Conservation (phyloP, 768 basidiomycete genomes). For the Phylloporus rhodoxanthus region DNA sequence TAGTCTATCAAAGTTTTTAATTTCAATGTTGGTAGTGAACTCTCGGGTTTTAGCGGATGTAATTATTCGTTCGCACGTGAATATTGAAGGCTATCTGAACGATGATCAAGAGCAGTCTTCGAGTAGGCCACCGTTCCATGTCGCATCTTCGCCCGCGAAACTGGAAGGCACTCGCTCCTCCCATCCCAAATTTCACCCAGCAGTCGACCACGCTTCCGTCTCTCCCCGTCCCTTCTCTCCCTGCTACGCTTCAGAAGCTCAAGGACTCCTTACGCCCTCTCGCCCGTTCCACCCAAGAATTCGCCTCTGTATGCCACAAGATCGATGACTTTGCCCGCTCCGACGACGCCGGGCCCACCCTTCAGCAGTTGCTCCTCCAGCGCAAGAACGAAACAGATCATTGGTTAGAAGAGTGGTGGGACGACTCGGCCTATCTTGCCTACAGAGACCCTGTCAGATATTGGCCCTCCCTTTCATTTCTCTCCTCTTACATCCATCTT, state of each 20-base stretch:
- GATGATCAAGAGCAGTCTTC: background rate
- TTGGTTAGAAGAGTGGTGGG: slow-evolving; percentile 97
- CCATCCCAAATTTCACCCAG: slow-evolving; percentile 57
- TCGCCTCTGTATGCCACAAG: slow-evolving; percentile 45
- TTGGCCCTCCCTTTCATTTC: background rate
- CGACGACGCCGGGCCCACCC: slow-evolving; percentile 39
- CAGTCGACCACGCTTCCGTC: slow-evolving; percentile 54
- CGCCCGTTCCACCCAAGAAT: slow-evolving; percentile 58
- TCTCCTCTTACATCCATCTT: slow-evolving; percentile 2
- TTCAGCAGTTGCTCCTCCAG: slow-evolving; percentile 61
- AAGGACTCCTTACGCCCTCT: slow-evolving; percentile 70
- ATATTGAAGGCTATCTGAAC: background rate
- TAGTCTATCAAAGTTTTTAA: background rate
- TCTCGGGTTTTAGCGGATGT: no score
- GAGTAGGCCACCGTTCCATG: slow-evolving; percentile 14
- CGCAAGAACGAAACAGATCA: slow-evolving; percentile 53
- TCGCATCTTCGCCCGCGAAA: slow-evolving; percentile 37
- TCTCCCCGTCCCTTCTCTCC: slow-evolving; percentile 72
- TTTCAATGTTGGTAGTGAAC: no score
- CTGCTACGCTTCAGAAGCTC: slow-evolving; percentile 59
- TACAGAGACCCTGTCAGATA: slow-evolving; percentile 76
- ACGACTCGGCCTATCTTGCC: slow-evolving; percentile 72
- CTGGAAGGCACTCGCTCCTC: slow-evolving; percentile 73
- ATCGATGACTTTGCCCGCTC: slow-evolving; percentile 59
- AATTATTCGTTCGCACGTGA: no score